Conservation (phyloP, 805 yeast species). For the Candida boidinii region DNA sequence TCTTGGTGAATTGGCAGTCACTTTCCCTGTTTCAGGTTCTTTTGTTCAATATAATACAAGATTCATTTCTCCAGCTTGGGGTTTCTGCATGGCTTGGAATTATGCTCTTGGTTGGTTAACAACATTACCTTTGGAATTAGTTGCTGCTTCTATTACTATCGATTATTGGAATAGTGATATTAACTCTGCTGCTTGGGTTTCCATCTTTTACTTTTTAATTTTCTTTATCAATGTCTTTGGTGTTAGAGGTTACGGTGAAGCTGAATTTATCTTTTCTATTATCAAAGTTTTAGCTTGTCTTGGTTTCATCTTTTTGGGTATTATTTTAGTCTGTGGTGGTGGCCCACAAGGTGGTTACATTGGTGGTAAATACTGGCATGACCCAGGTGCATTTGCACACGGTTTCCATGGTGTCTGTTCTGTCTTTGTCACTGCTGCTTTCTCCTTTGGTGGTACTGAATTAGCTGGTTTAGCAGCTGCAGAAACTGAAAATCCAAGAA, state of each 20-base stretch:
- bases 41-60: slow-evolving; percentile 46
- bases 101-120: slow-evolving; percentile 41
- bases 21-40: slow-evolving; percentile 52
- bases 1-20: slow-evolving; percentile 48
- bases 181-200: slow-evolving; percentile 42
- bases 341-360: slow-evolving; percentile 43
- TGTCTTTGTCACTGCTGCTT: slow-evolving; percentile 47
- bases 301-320: slow-evolving; percentile 44
- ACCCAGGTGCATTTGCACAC: slow-evolving; percentile 40
- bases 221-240: slow-evolving; percentile 44
- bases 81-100: slow-evolving; percentile 50
- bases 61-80: slow-evolving; percentile 44
- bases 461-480: slow-evolving; percentile 51
- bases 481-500: slow-evolving; percentile 47
- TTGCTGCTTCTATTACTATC: slow-evolving; percentile 39
- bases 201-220: slow-evolving; percentile 40
- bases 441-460: slow-evolving; percentile 55
- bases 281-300: slow-evolving; percentile 44
- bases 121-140: slow-evolving; percentile 39
- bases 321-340: slow-evolving; percentile 48
- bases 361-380: slow-evolving; percentile 48
- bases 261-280: slow-evolving; percentile 43
- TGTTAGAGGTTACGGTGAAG: slow-evolving; percentile 55
- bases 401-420: slow-evolving; percentile 53
- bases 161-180: slow-evolving; percentile 32